Percentiles rank a stretch among this genome's conserved stretches.
Evolutionary conservation across 345 rosid genomes (phyloP).

Genomic region (Alliaria petiolata): DNA sequence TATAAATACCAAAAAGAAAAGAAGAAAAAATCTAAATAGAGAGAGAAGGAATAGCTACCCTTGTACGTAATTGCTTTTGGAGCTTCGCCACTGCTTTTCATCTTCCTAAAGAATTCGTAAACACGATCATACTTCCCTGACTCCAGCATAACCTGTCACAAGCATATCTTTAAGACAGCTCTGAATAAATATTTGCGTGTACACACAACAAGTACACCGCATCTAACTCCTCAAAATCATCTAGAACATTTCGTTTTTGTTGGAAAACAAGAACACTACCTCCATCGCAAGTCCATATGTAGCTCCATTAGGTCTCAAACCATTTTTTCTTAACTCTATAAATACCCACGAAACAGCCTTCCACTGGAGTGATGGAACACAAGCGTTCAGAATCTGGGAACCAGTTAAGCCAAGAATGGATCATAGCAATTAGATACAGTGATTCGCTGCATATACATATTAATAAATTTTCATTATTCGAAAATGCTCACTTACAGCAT

Average conservation of each 20-base stretch:
- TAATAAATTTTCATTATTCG: background rate
- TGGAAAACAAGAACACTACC: conserved; percentile 41
- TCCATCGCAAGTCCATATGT: conserved; percentile 98
- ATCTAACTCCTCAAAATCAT: conserved; percentile 3
- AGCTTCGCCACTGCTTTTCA: conserved; percentile 73
- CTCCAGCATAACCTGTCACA: conserved; percentile 84
- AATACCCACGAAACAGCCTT: conserved; percentile 91
- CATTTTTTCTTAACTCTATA: conserved; percentile 69
- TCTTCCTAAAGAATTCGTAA: conserved; percentile 59
- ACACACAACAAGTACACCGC: background rate
- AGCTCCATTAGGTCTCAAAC: conserved; percentile 85
- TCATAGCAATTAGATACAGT: conserved; percentile 1
- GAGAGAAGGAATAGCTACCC: conserved; percentile 38
- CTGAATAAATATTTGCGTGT: background rate
- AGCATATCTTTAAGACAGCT: background rate
- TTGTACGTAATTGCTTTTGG: conserved; percentile 74
- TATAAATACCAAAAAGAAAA: background rate
- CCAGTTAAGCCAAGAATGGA: conserved; percentile 9
- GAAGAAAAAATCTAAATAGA: background rate
- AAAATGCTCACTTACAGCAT: conserved; percentile 67
- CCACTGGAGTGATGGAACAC: conserved; percentile 82
- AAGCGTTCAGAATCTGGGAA: conserved; percentile 77
- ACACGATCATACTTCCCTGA: conserved; percentile 84
- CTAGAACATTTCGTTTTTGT: background rate
- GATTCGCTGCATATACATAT: background rate